Evolutionary conservation across 768 basidiomycete species (phyloP).

Genomic region (Auricularia sp.): DNA sequence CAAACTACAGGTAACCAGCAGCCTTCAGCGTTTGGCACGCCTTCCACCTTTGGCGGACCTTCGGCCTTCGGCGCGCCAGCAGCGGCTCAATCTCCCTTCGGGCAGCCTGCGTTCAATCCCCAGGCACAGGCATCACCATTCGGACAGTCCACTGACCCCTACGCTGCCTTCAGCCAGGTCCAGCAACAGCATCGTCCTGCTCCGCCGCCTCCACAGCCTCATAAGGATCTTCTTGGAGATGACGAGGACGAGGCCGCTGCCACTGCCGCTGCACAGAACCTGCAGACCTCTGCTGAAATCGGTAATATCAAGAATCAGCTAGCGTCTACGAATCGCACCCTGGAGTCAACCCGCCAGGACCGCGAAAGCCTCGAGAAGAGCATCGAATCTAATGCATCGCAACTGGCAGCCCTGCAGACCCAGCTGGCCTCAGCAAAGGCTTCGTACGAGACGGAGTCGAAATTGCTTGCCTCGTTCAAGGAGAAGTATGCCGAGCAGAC

Average conservation of each 20-base stretch:
- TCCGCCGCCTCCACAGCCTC: constrained; percentile 2
- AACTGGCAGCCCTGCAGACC: constrained; percentile 71
- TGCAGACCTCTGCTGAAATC: constrained; percentile 71
- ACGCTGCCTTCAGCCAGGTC: constrained; percentile 1
- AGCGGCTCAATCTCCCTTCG: not conserved
- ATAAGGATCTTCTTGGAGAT: constrained; percentile 59
- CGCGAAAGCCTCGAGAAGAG: constrained; percentile 55
- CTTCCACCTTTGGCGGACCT: not conserved
- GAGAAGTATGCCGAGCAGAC: constrained; percentile 61
- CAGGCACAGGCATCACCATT: constrained; percentile 40
- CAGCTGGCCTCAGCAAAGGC: constrained; percentile 78
- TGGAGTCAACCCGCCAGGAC: constrained; percentile 57
- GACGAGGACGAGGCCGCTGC: constrained; percentile 48
- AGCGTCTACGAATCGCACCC: constrained; percentile 62
- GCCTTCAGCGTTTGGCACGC: not conserved
- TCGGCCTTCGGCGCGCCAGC: not conserved
- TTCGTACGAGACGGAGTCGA: constrained; percentile 77
- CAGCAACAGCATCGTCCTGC: not conserved
- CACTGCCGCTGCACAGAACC: constrained; percentile 40
- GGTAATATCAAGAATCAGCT: constrained; percentile 83
- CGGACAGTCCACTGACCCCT: constrained; percentile 22
- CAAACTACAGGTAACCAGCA: not conserved
- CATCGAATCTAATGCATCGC: constrained; percentile 56
- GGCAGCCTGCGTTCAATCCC: constrained; percentile 10
- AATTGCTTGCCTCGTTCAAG: constrained; percentile 52